These are phyloP conservation scores for Clonostachys sp. DNA, from an alignment of 2,329 filamentous ascomycete genomes.

Conservation along the genomic window DNA sequence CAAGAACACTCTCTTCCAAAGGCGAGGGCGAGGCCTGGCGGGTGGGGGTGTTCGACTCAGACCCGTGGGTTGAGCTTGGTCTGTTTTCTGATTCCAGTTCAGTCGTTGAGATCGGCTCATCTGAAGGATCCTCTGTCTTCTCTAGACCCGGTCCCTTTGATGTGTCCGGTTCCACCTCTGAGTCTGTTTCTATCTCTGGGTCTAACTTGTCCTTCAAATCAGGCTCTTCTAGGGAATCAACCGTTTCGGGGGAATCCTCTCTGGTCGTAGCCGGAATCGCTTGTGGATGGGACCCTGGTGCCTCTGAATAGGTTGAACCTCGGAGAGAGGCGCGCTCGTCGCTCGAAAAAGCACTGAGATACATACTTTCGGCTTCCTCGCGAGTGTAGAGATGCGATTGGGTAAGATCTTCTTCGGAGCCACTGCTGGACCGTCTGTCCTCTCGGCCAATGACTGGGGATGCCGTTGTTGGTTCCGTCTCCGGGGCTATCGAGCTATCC, in stretches of 20 bases:
- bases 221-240: neutral
- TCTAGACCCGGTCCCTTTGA: too few species aligned
- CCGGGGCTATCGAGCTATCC: neutral
- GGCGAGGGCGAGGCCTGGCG: too few species aligned
- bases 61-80: too few species aligned
- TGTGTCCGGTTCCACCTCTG: too few species aligned
- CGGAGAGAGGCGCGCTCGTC: conserved; percentile 24
- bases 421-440: conserved; percentile 2
- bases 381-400: conserved; percentile 71
- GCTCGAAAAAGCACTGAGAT: conserved; percentile 66
- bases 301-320: conserved; percentile 2
- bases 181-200: too few species aligned
- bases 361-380: conserved; percentile 82
- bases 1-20: too few species aligned
- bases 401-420: conserved; percentile 42
- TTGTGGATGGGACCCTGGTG: neutral
- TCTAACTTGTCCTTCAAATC: neutral
- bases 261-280: neutral
- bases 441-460: neutral
- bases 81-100: too few species aligned
- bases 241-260: neutral
- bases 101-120: too few species aligned
- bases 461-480: neutral
- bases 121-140: too few species aligned
- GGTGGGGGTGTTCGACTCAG: too few species aligned